Evolutionary conservation across 1,139 yeast species (phyloP).

Genomic region (Yamadazyma pseudoaaseri): DNA sequence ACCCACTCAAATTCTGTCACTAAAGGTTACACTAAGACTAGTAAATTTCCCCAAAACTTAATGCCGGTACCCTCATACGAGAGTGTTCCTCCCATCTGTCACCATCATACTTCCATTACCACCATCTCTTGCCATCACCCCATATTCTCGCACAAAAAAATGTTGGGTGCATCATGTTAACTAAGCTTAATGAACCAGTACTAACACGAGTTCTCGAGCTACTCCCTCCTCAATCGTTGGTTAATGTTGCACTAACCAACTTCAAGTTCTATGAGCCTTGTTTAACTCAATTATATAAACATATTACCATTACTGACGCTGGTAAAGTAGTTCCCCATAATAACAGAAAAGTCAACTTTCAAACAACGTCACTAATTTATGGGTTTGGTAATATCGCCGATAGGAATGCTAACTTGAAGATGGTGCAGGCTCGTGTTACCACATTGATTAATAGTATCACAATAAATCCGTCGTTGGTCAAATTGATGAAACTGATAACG

Average conservation of each 20-base stretch:
- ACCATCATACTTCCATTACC: too few species aligned
- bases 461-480: conserved; percentile 26
- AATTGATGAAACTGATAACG: conserved; percentile 22
- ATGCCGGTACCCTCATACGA: too few species aligned
- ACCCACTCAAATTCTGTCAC: too few species aligned
- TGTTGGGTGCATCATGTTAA: too few species aligned
- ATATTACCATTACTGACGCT: conserved; percentile 23
- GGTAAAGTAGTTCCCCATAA: conserved; percentile 19
- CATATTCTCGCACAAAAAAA: too few species aligned
- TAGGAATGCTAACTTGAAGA: conserved; percentile 11
- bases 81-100: too few species aligned
- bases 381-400: conserved; percentile 7
- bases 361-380: conserved; percentile 22
- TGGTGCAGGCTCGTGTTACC: conserved; percentile 31
- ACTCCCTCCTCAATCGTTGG: conserved; percentile 20
- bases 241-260: conserved; percentile 38
- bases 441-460: conserved; percentile 25
- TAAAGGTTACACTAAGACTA: too few species aligned
- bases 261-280: conserved; percentile 38
- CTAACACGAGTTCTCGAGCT: neutral
- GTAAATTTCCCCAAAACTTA: too few species aligned
- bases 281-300: conserved; percentile 27
- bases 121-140: too few species aligned
- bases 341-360: conserved; percentile 20
- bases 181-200: neutral